Percentiles rank a stretch among this genome's conserved stretches.
Conservation (phyloP, 2,329 filamentous ascomycete species). For the Aspergillus caelatus region DNA sequence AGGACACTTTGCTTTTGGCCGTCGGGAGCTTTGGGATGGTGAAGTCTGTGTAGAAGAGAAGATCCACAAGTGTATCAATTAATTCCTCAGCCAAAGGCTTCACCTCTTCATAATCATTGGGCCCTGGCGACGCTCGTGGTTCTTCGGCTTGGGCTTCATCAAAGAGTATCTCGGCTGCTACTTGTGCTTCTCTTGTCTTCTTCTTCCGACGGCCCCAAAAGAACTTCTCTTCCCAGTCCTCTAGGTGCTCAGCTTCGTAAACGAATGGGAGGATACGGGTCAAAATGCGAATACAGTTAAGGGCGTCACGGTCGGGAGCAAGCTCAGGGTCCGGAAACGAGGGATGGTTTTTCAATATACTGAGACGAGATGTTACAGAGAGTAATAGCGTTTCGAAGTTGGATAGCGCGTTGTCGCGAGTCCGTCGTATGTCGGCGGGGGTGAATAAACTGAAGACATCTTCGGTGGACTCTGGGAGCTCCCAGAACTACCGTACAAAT, state of each 20-base stretch:
- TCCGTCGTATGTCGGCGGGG: conserved; percentile 82
- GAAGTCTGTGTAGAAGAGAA: conserved; percentile 90
- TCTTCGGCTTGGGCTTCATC: conserved; percentile 68
- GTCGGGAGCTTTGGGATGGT: conserved; percentile 75
- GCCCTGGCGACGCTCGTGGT: conserved; percentile 47
- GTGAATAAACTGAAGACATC: conserved; percentile 97
- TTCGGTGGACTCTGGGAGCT: conserved; percentile 90
- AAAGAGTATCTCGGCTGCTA: conserved; percentile 78
- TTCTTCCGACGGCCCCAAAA: conserved; percentile 82
- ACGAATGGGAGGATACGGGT: conserved; percentile 88
- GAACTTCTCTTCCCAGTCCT: conserved; percentile 87
- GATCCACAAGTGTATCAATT: conserved; percentile 83
- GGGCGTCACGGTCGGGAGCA: conserved; percentile 79
- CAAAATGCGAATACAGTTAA: conserved; percentile 92
- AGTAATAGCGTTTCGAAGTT: conserved; percentile 89
- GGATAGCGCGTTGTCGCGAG: conserved; percentile 78
- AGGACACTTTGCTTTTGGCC: conserved; percentile 78
- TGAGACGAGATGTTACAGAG: conserved; percentile 79
- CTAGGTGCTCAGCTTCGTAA: conserved; percentile 83
- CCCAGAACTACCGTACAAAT: conserved; percentile 75
- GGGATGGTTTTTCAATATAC: conserved; percentile 80
- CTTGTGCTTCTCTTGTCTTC: conserved; percentile 66
- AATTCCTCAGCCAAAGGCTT: conserved; percentile 91
- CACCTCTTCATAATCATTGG: conserved; percentile 73
- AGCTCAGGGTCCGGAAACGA: conserved; percentile 87